These are phyloP conservation scores for Tubosaeta brunneosetosa DNA, from an alignment of 768 basidiomycete species.

Conservation along the genomic window DNA sequence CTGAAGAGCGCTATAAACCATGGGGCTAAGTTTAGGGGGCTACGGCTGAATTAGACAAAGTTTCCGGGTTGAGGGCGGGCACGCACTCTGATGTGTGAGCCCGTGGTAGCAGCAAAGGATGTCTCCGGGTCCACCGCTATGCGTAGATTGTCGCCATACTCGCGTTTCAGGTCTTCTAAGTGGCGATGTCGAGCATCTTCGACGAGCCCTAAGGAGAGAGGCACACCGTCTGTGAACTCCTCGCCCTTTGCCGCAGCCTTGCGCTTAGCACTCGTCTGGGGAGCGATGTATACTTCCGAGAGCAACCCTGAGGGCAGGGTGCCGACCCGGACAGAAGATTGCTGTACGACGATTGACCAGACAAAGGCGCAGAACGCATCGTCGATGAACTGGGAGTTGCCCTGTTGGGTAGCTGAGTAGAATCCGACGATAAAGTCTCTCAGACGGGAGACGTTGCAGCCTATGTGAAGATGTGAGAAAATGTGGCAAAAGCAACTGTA, in stretches of 20 bases:
- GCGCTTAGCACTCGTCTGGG: conserved; percentile 61
- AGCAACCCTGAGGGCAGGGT: conserved; percentile 52
- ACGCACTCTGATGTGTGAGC: conserved; percentile 77
- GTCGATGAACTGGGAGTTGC: conserved; percentile 57
- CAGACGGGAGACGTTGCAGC: conserved; percentile 69
- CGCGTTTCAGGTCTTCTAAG: conserved; percentile 50
- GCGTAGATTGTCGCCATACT: conserved; percentile 62
- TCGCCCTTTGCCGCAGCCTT: conserved; percentile 60
- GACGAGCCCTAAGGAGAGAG: conserved; percentile 48
- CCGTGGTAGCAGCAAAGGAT: conserved; percentile 75
- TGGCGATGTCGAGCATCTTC: conserved; percentile 50
- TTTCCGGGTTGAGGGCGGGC: not conserved
- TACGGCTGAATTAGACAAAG: conserved; percentile 28
- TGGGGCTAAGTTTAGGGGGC: conserved; percentile 76
- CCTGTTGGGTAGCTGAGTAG: conserved; percentile 39
- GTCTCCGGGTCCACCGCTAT: conserved; percentile 73
- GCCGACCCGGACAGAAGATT: conserved; percentile 75
- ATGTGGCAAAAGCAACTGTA: conserved; percentile 13
- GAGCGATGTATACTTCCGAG: conserved; percentile 74
- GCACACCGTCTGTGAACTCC: conserved; percentile 38
- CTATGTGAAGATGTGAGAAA: conserved; percentile 37
- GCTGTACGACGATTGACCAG: conserved; percentile 74
- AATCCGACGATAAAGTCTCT: conserved; percentile 66
- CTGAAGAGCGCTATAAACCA: conserved; percentile 82
- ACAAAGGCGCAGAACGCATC: conserved; percentile 74